phyloP scores from a whole-genome alignment of 352 stramenopile species.

The Pythium aquatile region DNA sequence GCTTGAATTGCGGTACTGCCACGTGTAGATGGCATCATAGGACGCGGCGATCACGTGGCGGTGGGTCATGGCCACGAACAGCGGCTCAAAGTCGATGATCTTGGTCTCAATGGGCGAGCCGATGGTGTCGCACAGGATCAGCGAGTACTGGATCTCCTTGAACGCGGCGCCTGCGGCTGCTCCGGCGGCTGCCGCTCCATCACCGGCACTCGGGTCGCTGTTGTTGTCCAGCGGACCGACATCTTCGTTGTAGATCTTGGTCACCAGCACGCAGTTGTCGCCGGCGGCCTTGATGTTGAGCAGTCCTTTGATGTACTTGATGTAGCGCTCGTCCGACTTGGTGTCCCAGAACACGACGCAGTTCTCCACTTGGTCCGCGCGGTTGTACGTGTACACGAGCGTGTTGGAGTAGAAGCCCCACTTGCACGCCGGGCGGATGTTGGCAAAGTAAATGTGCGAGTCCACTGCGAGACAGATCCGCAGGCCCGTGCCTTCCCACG shows the following conservation, averaged over 20 bases:
- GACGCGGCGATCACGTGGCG: slow-evolving; percentile 81
- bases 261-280: slow-evolving; percentile 86
- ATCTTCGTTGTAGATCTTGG: slow-evolving; percentile 81
- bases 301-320: slow-evolving; percentile 85
- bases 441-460: slow-evolving; percentile 95
- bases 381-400: slow-evolving; percentile 92
- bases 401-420: slow-evolving; percentile 90
- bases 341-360: slow-evolving; percentile 92
- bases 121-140: slow-evolving; percentile 88
- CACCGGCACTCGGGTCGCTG: slow-evolving; percentile 10
- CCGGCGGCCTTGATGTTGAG: slow-evolving; percentile 76
- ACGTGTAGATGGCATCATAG: slow-evolving; percentile 88
- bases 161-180: slow-evolving; percentile 27
- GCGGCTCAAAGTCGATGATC: slow-evolving; percentile 80
- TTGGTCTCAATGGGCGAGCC: slow-evolving; percentile 84
- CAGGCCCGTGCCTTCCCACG: slow-evolving; percentile 90
- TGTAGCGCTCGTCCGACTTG: slow-evolving; percentile 80
- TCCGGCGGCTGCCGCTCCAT: background rate
- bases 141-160: slow-evolving; percentile 74
- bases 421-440: slow-evolving; percentile 91
- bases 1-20: slow-evolving; percentile 91
- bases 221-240: slow-evolving; percentile 32
- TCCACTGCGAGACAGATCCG: slow-evolving; percentile 93
- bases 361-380: slow-evolving; percentile 84
- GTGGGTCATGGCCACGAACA: slow-evolving; percentile 86